These are phyloP conservation scores for Cordyceps javanica DNA, from an alignment of 2,329 filamentous ascomycete genomes.

Conservation along the genomic window DNA sequence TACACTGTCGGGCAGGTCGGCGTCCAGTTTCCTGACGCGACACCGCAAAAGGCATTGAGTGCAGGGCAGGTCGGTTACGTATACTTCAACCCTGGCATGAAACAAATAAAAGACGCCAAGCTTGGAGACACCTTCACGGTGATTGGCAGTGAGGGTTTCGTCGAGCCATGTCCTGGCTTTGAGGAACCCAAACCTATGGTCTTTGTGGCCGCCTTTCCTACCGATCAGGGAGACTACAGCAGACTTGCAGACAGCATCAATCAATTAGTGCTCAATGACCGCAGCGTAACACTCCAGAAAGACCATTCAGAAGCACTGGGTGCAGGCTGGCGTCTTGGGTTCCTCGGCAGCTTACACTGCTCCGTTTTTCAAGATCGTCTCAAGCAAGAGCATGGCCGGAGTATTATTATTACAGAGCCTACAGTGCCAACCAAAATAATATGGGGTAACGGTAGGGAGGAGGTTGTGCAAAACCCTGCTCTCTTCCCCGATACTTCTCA, in stretches of 20 bases:
- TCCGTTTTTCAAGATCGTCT: slow-evolving; percentile 98
- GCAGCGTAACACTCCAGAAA: slow-evolving; percentile 88
- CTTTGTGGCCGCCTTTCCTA: slow-evolving; percentile 93
- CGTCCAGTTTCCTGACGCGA: slow-evolving; percentile 89
- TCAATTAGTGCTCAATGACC: slow-evolving; percentile 89
- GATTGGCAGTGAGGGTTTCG: slow-evolving; percentile 65
- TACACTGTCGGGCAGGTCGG: slow-evolving; percentile 95
- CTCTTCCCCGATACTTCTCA: slow-evolving; percentile 71
- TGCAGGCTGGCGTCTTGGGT: slow-evolving; percentile 88
- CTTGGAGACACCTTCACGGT: slow-evolving; percentile 92
- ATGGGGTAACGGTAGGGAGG: slow-evolving; percentile 70
- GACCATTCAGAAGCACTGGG: slow-evolving; percentile 91
- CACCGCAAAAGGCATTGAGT: slow-evolving; percentile 69
- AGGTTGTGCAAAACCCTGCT: slow-evolving; percentile 77
- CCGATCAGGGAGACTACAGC: slow-evolving; percentile 80
- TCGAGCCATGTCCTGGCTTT: slow-evolving; percentile 82
- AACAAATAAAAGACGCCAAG: slow-evolving; percentile 89
- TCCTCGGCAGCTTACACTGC: slow-evolving; percentile 93
- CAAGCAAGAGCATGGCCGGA: slow-evolving; percentile 87
- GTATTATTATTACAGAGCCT: slow-evolving; percentile 93
- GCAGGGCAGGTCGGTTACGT: slow-evolving; percentile 96
- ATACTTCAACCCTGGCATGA: slow-evolving; percentile 98
- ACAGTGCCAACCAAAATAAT: slow-evolving; percentile 87
- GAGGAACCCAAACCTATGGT: slow-evolving; percentile 99
- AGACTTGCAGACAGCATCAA: slow-evolving; percentile 90